Percentiles rank a stretch among this genome's conserved stretches.
Conservation (phyloP, 2,329 filamentous ascomycete species). For the Exophiala dermatitidis region DNA sequence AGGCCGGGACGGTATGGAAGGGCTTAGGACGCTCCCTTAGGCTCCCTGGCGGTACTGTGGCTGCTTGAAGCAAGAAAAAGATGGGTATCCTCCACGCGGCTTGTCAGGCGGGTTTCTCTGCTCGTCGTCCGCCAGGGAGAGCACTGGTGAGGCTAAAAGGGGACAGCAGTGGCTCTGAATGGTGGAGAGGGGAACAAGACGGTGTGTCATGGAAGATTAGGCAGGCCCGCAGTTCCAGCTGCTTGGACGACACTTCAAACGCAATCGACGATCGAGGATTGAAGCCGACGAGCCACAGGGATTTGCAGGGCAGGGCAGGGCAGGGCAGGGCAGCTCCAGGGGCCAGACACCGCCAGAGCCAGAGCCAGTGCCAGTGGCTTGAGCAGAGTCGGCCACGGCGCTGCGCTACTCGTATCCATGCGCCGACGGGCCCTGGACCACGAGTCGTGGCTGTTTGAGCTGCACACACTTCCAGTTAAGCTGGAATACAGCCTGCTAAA, state of each 20-base stretch:
- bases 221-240: constrained; percentile 1
- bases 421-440: no score
- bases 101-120: neutral
- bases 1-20: neutral
- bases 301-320: neutral
- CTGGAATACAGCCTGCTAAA: no score
- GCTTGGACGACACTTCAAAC: constrained; percentile 1
- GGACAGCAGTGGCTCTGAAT: neutral
- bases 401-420: no score
- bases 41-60: no score
- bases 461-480: no score
- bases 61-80: neutral
- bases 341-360: no score
- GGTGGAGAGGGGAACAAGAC: constrained; percentile 2
- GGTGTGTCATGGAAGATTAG: constrained; percentile 9
- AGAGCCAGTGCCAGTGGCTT: no score
- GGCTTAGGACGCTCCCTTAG: no score
- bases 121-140: no score
- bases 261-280: neutral
- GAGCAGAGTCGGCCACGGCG: no score
- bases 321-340: neutral
- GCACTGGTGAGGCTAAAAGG: neutral
- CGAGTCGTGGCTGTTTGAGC: no score
- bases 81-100: constrained; percentile 8
- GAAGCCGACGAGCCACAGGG: neutral